Evolutionary conservation across 805 yeast species (phyloP), one percentile per base, ranked within the genome.

Genomic region (Hyphopichia homilentoma): DNA sequence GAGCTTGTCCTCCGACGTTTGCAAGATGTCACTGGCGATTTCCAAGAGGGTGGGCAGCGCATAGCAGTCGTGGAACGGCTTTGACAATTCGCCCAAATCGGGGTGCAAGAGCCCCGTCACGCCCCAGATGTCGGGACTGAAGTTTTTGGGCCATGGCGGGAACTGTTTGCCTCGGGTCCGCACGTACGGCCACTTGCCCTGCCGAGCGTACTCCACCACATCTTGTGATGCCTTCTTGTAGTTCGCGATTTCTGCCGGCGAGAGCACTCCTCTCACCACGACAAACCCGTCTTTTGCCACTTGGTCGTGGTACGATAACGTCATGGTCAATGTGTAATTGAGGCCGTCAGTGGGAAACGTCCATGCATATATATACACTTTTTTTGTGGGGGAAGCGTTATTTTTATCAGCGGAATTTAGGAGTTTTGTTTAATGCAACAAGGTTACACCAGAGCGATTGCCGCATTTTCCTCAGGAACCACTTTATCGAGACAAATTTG

Each of bases 141-240:
- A 67, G 35, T 68, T 65, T 33, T 54, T 55, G 12, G 76, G 75
- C 78, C 78, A 72, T n/a, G 78, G 78, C 6, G 78, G 78, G 42
- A 72, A 72, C 43, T 72, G 78, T 39, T 72, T 72, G 5, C 76
- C 77, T 28, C 67, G 49, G 3, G 75, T 68, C 39, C 78, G 57
- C 11, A 71, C 74, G 30, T 62, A 55, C 11, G 66, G 56, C 77
- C 77, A 72, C 13, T 65, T 52, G 3, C 78, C 78, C 4, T 50
- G 59, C 27, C 78, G 50, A 12, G 75, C 75, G 19, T 54, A 41
- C 24, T 61, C 52, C 12, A 70, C 64, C 20, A 68, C 51, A 9
- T 43, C 38, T 26, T 63, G 56, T 3, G 75, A 53, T 0, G 70
- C 67, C n/a, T 38, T 39, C 26, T 40, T 40, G 47, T 66, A 69